Conservation (phyloP, 2,329 filamentous ascomycete genomes). For the Fusarium pseudograminearum region DNA sequence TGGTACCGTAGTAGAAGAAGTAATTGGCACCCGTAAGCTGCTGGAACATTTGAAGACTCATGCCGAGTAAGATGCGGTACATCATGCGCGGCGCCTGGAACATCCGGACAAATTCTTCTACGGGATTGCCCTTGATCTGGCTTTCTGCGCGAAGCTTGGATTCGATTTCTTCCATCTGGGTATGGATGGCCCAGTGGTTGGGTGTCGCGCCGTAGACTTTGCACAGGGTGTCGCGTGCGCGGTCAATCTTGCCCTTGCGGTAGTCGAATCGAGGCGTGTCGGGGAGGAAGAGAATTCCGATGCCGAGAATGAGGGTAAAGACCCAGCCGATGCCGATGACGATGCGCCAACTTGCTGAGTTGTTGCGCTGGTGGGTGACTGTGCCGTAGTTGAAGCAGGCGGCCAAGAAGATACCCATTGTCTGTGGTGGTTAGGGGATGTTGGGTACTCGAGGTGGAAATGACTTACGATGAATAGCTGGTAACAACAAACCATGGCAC, state of each 20-base stretch:
- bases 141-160: slow-evolving; percentile 64
- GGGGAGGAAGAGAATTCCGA: slow-evolving; percentile 63
- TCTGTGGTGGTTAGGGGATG: not conserved
- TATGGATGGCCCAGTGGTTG: slow-evolving; percentile 60
- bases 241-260: slow-evolving; percentile 59
- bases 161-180: slow-evolving; percentile 66
- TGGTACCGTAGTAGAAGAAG: slow-evolving; percentile 73
- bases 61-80: slow-evolving; percentile 71
- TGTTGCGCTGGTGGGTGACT: slow-evolving; percentile 56
- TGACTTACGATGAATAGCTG: slow-evolving; percentile 73
- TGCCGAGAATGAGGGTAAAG: slow-evolving; percentile 62
- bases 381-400: slow-evolving; percentile 74
- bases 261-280: slow-evolving; percentile 67
- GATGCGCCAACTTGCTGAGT: slow-evolving; percentile 70
- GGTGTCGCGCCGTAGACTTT: slow-evolving; percentile 60
- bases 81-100: slow-evolving; percentile 73
- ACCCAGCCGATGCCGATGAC: slow-evolving; percentile 66
- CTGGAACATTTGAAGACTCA: slow-evolving; percentile 73
- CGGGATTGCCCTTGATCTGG: slow-evolving; percentile 54
- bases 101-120: slow-evolving; percentile 66
- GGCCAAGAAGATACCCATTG: slow-evolving; percentile 71
- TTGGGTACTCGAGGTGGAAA: not conserved
- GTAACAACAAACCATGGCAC: slow-evolving; percentile 73
- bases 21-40: slow-evolving; percentile 77
- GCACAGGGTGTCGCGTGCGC: slow-evolving; percentile 62